Conservation (phyloP, 139 green algal genomes). For the Tetratostichococcus sp. region DNA sequence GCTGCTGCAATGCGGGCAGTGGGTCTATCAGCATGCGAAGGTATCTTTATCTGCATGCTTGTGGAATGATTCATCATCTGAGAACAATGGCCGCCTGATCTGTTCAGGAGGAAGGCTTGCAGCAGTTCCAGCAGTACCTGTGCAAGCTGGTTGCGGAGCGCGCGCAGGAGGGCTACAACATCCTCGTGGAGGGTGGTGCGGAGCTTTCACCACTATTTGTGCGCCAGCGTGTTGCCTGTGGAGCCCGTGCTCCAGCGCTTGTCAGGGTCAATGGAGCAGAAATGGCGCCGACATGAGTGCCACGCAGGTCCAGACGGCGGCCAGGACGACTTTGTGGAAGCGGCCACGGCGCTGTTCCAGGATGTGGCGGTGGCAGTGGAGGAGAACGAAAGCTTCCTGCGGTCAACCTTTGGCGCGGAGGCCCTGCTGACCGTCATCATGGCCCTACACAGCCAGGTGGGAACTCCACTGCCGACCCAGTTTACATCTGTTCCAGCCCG, state of each 20-base stretch:
- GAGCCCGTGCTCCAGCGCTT: too few relatives aligned
- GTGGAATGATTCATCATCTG: not conserved
- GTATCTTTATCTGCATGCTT: too few relatives aligned
- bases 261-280: too few relatives aligned
- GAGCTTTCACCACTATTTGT: too few relatives aligned
- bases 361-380: slow-evolving; percentile 77
- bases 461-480: not conserved
- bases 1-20: not conserved
- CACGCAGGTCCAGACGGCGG: slow-evolving; percentile 12
- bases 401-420: slow-evolving; percentile 63
- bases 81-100: too few relatives aligned
- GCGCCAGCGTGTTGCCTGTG: too few relatives aligned
- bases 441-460: slow-evolving; percentile 24
- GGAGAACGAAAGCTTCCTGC: slow-evolving; percentile 66
- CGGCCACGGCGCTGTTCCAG: slow-evolving; percentile 74
- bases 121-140: slow-evolving; percentile 58
- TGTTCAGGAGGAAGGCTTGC: slow-evolving; percentile 69
- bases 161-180: slow-evolving; percentile 51
- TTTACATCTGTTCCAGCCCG: not conserved
- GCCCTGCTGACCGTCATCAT: slow-evolving; percentile 51
- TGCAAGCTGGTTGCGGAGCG: slow-evolving; percentile 30
- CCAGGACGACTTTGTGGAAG: slow-evolving; percentile 56
- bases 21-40: too few relatives aligned
- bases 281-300: slow-evolving; percentile 13
- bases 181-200: slow-evolving; percentile 34